These are phyloP conservation scores for Suhomyces anneliseae DNA, from an alignment of 1,139 yeast genomes.

Conservation along the genomic window DNA sequence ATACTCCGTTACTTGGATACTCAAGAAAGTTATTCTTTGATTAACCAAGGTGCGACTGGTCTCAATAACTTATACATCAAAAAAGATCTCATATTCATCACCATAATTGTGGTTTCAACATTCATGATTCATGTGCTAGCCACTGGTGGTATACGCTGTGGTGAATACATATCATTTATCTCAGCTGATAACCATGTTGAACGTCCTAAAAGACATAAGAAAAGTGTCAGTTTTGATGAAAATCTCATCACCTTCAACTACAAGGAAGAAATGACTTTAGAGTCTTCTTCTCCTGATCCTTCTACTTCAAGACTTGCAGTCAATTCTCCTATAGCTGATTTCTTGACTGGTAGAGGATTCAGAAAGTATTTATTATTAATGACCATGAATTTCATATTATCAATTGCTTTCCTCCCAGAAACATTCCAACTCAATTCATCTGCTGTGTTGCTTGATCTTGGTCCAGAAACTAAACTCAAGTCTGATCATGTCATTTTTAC, in stretches of 20 bases:
- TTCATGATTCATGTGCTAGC: slow-evolving; percentile 14
- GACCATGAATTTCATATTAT: slow-evolving; percentile 1
- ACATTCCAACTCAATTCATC: slow-evolving; percentile 20
- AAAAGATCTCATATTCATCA: slow-evolving; percentile 16
- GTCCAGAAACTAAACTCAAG: slow-evolving; percentile 13
- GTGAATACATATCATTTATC: slow-evolving; percentile 19
- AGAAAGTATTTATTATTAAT: not conserved
- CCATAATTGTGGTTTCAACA: slow-evolving; percentile 14
- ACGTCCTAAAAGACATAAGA: slow-evolving; percentile 11
- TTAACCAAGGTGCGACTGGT: slow-evolving; percentile 2
- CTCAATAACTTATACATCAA: slow-evolving; percentile 9
- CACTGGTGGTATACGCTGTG: slow-evolving; percentile 14
- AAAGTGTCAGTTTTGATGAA: slow-evolving; percentile 21
- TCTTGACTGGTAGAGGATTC: not conserved
- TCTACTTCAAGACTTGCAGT: slow-evolving; percentile 3
- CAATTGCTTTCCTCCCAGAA: slow-evolving; percentile 17
- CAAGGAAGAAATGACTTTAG: slow-evolving; percentile 7
- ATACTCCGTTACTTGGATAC: slow-evolving; percentile 4
- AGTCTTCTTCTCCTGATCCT: not conserved
- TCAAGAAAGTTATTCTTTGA: slow-evolving; percentile 4
- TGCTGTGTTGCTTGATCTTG: slow-evolving; percentile 14
- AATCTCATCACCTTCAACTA: slow-evolving; percentile 18
- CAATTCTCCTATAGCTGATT: not conserved
- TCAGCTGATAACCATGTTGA: slow-evolving; percentile 3
- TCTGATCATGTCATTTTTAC: slow-evolving; percentile 27